A percentile compares a stretch with the other conserved stretches of the same genome.
phyloP scores from a whole-genome alignment of 2,329 filamentous ascomycete species.

The Cladorrhinum sp. region DNA sequence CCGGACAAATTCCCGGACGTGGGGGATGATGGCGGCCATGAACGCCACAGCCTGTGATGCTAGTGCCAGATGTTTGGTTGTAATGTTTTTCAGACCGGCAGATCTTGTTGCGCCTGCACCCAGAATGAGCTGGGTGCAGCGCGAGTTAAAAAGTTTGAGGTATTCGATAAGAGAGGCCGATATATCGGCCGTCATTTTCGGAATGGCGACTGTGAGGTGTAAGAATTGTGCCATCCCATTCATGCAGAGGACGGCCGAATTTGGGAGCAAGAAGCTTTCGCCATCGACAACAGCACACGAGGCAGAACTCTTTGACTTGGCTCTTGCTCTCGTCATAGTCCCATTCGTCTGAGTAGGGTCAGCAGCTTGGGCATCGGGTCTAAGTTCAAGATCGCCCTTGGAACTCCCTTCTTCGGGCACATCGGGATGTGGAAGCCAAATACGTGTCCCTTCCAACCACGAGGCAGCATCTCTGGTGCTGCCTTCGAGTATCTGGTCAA shows the following conservation, averaged over 20 bases:
- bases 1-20: slow-evolving; percentile 86
- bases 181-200: slow-evolving; percentile 83
- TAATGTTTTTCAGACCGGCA: slow-evolving; percentile 92
- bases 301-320: slow-evolving; percentile 57
- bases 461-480: slow-evolving; percentile 67
- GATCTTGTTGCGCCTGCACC: slow-evolving; percentile 87
- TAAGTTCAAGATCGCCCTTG: slow-evolving; percentile 8
- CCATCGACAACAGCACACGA: slow-evolving; percentile 70
- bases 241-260: slow-evolving; percentile 78
- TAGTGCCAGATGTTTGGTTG: slow-evolving; percentile 88
- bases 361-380: slow-evolving; percentile 3
- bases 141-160: slow-evolving; percentile 90
- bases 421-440: slow-evolving; percentile 52
- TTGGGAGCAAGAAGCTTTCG: slow-evolving; percentile 80
- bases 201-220: slow-evolving; percentile 78
- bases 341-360: slow-evolving; percentile 43
- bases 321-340: slow-evolving; percentile 42
- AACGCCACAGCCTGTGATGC: slow-evolving; percentile 88
- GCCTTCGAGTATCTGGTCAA: slow-evolving; percentile 63
- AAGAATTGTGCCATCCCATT: slow-evolving; percentile 79
- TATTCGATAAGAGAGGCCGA: slow-evolving; percentile 78
- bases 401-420: slow-evolving; percentile 31
- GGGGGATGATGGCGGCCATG: slow-evolving; percentile 80
- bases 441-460: slow-evolving; percentile 61
- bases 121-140: slow-evolving; percentile 92